Base-by-base conservation (phyloP, 2,329 filamentous ascomycete species). In the Colletotrichum zoysiae region DNA sequence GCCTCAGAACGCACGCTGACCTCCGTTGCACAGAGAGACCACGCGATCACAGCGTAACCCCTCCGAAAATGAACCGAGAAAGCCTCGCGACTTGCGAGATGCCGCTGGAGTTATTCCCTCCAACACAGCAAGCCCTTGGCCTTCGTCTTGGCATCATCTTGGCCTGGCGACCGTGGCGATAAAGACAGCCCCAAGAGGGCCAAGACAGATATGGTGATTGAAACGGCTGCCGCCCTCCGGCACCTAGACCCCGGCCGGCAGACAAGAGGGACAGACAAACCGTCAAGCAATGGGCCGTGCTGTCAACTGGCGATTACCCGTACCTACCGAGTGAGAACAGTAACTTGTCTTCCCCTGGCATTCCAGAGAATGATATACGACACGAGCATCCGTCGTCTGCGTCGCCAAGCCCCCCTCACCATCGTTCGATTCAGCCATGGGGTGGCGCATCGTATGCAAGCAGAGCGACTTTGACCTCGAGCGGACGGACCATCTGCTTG, bases 271-370 rank as follows among this genome's bases (percentile, higher is more conserved):
- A 46, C 40, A 59, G 53, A 42, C 40, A 59, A 55, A 42, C 64
- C 44, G 38, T 68, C 68, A 68, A 64, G 59, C 58, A 69, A 59
- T 60, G 59, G 59, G 65, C 69, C 65, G 48, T 56, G 65, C 46
- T 69, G 53, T 69, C 59, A 59, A 65, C 53, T 48, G 65, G 51
- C 65, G 69, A 64, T 50, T 69, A 59, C 53, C 35, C 53, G 44
- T 55, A 35, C 44, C 55, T 69, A 26, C 60, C 65, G 66, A 64
- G 11, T 18, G 33, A 64, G n/a, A 6, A 23, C 26, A 51, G 42
- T 40, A 35, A 60, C 46, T 38, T 69, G 46, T 11, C 23, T 48
- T 23, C 14, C 9, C 59, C 65, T 69, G 65, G 65, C 59, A 30
- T 42, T 64, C 38, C 58, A 23, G 57, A 35, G 42, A 53, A 57